A percentile compares a stretch with the other conserved stretches of the same genome.
Conservation (phyloP, 192 early-diverging fungal species). For the Gonapodya prolifera region DNA sequence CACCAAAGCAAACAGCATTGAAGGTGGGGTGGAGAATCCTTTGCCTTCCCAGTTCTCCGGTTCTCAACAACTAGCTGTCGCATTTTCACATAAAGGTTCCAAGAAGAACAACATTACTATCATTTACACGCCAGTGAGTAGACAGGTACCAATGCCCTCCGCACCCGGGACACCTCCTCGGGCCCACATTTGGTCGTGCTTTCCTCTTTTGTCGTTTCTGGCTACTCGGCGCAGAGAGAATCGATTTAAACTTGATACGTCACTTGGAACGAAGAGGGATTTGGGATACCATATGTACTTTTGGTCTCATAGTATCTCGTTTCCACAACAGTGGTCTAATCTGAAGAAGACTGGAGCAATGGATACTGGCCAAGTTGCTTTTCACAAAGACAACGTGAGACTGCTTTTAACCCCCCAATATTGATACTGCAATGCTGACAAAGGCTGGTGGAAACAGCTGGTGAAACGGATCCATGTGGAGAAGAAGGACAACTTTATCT, state of each 20-base stretch:
- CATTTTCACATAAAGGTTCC: constrained; percentile 41
- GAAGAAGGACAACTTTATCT: constrained; percentile 62
- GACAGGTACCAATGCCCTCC: neutral
- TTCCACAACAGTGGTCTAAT: constrained; percentile 62
- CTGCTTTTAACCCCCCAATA: constrained; percentile 2
- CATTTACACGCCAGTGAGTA: constrained; percentile 64
- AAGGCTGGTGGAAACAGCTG: constrained; percentile 11
- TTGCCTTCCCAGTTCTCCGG: neutral
- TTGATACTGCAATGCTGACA: neutral
- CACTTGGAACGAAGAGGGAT: neutral
- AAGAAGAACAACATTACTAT: constrained; percentile 85
- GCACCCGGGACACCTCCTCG: no score
- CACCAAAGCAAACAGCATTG: constrained; percentile 94
- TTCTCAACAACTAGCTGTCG: neutral
- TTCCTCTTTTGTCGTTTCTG: no score
- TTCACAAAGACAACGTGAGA: constrained; percentile 56
- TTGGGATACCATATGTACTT: neutral
- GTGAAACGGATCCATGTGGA: constrained; percentile 74
- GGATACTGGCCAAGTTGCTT: constrained; percentile 93
- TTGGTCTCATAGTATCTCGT: neutral
- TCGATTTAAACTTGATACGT: no score
- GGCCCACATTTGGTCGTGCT: no score
- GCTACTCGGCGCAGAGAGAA: no score
- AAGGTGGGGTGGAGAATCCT: constrained; percentile 35
- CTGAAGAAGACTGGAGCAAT: constrained; percentile 84